A percentile compares a stretch with the other conserved stretches of the same genome.
Evolutionary conservation across 257 asterid species (phyloP).

Genomic region (Solanum lycopersicoides): DNA sequence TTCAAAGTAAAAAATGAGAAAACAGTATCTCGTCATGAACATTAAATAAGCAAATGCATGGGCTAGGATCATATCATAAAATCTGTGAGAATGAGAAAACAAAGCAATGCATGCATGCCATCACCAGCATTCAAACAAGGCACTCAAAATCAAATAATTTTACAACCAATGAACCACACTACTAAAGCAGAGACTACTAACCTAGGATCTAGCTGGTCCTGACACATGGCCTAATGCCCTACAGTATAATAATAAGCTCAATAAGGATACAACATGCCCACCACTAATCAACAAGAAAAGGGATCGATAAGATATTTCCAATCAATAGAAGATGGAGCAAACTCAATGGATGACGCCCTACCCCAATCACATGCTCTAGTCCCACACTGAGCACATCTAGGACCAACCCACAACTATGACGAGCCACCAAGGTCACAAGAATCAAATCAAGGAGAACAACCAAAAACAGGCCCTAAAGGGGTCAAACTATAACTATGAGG

Average conservation of each 20-base stretch:
- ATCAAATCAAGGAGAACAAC: neutral
- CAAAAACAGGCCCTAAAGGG: neutral
- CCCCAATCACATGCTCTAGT: neutral
- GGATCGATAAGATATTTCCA: neutral
- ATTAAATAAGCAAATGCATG: neutral
- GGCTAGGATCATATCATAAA: neutral
- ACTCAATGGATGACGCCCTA: neutral
- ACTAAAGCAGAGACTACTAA: neutral
- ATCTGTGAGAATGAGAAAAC: neutral
- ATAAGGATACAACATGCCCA: neutral
- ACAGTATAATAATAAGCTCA: neutral
- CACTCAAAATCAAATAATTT: neutral
- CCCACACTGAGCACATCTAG: neutral
- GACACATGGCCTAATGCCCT: neutral
- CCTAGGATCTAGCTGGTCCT: neutral
- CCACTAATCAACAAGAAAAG: neutral
- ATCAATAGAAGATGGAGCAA: neutral
- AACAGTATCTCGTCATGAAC: neutral
- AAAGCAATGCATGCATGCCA: neutral
- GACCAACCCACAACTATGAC: neutral
- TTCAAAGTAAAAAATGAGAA: fast-evolving
- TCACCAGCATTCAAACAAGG: neutral
- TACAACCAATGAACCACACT: neutral
- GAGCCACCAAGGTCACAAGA: neutral
- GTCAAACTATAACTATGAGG: neutral